Evolutionary conservation across 768 basidiomycete species (phyloP), one percentile per base, ranked within the genome.

Genomic region (Leccinum rimulosum): DNA sequence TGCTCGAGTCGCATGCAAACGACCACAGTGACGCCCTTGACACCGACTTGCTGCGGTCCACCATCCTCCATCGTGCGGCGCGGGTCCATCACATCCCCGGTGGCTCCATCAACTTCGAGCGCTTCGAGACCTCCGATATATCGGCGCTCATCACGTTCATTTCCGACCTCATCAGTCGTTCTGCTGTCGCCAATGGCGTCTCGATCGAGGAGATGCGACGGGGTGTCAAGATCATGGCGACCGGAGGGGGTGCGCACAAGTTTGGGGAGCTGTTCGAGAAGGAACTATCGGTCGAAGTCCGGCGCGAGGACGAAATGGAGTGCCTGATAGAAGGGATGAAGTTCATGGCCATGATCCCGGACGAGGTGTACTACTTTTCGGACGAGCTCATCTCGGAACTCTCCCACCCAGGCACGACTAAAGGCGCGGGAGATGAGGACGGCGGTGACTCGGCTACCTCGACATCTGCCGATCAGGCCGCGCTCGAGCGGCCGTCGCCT

Each of bases 311-410:
- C 72, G 97, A 99, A 82, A 98, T 99, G 97, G 96, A 93, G 76
- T 98, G 97, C 68, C 76, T 98, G 70, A 98, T 98, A 64, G 89
- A 93, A 66, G 97, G 97, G 30, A 80, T 99, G 70, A 91, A 93
- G 74, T 99, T 99, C 76, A 89, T 98, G 73, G 89, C 90, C 36
- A 87, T 91, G 72, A 95, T 99, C 60, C 96, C 96, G 35, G 88
- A 94, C 75, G 97, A 99, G 76, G 96, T 93, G 30, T 99, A 98
- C 77, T 98, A 88, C 81, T 98, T 98, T 77, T 97, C 95, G 55
- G 96, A 99, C 75, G 91, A 98, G 75, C 85, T 98, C 66, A 95
- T 98, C 56, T 89, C 91, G 70, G 81, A 77, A 52, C 73, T 80
- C 54, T 79, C 80, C 12, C 80, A 80, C 61, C 69, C 76, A 12